These are phyloP conservation scores for Primulina huaijiensis DNA, from an alignment of 257 asterid genomes.

Conservation along the genomic window DNA sequence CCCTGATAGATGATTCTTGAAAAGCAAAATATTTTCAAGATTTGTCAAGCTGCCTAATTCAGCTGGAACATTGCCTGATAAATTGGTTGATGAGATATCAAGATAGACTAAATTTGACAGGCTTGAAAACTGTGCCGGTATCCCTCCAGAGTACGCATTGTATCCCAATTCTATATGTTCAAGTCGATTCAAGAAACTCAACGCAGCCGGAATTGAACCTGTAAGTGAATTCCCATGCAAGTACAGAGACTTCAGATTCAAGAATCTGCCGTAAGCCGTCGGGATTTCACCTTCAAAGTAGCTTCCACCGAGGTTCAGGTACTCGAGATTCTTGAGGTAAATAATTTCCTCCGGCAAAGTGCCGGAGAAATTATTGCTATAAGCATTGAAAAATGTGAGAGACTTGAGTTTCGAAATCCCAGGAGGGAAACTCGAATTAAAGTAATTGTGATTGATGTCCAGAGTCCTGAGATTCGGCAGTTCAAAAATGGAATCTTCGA, in stretches of 20 bases:
- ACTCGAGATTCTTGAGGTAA: constrained; percentile 55
- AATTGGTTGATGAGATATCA: constrained; percentile 61
- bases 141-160: constrained; percentile 46
- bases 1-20: constrained; percentile 55
- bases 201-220: constrained; percentile 56
- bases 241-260: constrained; percentile 43
- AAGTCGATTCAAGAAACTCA: constrained; percentile 47
- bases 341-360: constrained; percentile 56
- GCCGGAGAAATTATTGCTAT: constrained; percentile 73
- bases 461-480: constrained; percentile 51
- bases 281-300: constrained; percentile 77
- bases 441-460: constrained; percentile 64
- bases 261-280: constrained; percentile 43
- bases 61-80: constrained; percentile 64
- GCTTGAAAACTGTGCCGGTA: constrained; percentile 46
- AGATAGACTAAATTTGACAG: constrained; percentile 51
- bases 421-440: constrained; percentile 61
- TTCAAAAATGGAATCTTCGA: constrained; percentile 52
- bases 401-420: constrained; percentile 60
- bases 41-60: constrained; percentile 45
- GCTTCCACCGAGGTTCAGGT: constrained; percentile 83
- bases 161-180: constrained; percentile 75
- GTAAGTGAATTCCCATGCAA: constrained; percentile 66
- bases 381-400: constrained; percentile 52
- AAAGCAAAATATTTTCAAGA: constrained; percentile 50